Evolutionary conservation across 495 filamentous ascomycete species (phyloP).

Genomic region (Clavariopsis aquatica): DNA sequence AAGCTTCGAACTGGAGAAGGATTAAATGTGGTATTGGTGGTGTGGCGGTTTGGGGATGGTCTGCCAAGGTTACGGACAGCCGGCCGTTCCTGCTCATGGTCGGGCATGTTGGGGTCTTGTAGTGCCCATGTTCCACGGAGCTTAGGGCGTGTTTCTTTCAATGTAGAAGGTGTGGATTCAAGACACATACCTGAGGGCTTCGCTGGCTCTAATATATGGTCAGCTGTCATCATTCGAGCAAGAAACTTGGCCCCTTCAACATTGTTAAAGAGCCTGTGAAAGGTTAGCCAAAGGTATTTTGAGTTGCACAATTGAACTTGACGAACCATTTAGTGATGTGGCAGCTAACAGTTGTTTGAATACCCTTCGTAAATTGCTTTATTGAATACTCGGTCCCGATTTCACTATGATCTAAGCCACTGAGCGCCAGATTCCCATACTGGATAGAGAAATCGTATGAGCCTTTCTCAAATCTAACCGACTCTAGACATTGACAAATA

Average conservation of each 20-base stretch:
- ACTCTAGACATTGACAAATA: constrained; percentile 1
- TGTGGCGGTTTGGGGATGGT: neutral
- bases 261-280: neutral
- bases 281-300: neutral
- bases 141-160: constrained; percentile 19
- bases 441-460: constrained; percentile 19
- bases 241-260: constrained; percentile 4
- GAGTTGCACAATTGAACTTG: too few relatives aligned
- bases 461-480: constrained; percentile 15
- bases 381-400: constrained; percentile 7
- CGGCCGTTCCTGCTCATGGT: neutral
- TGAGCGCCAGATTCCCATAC: constrained; percentile 18
- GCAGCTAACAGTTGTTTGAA: neutral
- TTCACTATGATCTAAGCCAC: neutral
- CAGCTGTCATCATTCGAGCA: constrained; percentile 3
- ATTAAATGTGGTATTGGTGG: neutral
- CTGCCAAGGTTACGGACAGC: neutral
- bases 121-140: constrained; percentile 23
- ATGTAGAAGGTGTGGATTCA: constrained; percentile 2
- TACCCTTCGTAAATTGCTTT: neutral
- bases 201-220: constrained; percentile 21
- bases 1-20: neutral
- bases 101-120: constrained; percentile 6
- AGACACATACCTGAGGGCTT: neutral
- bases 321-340: constrained; percentile 14